A percentile compares a stretch with the other conserved stretches of the same genome.
phyloP scores from a whole-genome alignment of 2,329 filamentous ascomycete genomes.

The Talaromyces pinophilus region DNA sequence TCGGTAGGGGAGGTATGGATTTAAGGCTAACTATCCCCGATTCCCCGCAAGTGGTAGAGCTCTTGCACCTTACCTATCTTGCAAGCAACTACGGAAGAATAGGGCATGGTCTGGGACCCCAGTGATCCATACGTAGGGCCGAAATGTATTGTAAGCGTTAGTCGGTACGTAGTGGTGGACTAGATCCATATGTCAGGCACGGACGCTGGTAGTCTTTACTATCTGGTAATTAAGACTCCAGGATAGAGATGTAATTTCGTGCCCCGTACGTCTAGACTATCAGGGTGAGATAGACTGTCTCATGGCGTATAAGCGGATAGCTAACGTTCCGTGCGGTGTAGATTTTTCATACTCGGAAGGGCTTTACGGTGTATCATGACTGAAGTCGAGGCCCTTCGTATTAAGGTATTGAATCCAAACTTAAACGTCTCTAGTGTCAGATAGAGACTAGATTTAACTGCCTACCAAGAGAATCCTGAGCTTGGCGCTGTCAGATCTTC shows the following conservation, averaged over 20 bases:
- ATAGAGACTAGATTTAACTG: neutral
- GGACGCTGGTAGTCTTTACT: neutral
- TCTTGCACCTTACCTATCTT: neutral
- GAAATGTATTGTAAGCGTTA: slow-evolving; percentile 23
- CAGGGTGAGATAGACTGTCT: neutral
- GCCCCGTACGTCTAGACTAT: neutral
- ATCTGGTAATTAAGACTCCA: neutral
- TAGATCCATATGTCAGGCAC: slow-evolving; percentile 7
- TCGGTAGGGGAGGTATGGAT: neutral
- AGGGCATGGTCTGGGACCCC: slow-evolving; percentile 2
- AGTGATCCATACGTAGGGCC: slow-evolving; percentile 15
- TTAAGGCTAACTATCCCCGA: slow-evolving; percentile 7
- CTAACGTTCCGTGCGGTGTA: neutral
- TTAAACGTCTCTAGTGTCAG: neutral
- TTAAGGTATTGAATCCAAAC: neutral
- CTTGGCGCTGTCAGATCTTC: slow-evolving; percentile 6
- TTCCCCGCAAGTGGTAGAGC: neutral
- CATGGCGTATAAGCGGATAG: neutral
- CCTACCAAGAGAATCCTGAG: neutral
- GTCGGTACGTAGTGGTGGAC: slow-evolving; percentile 1
- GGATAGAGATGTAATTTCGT: neutral
- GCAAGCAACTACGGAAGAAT: neutral
- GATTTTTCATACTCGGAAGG: neutral
- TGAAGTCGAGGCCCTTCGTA: neutral
- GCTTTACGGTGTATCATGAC: neutral